phyloP scores from a whole-genome alignment of 306 rosid genomes.

The Psophocarpus tetragonolobus region DNA sequence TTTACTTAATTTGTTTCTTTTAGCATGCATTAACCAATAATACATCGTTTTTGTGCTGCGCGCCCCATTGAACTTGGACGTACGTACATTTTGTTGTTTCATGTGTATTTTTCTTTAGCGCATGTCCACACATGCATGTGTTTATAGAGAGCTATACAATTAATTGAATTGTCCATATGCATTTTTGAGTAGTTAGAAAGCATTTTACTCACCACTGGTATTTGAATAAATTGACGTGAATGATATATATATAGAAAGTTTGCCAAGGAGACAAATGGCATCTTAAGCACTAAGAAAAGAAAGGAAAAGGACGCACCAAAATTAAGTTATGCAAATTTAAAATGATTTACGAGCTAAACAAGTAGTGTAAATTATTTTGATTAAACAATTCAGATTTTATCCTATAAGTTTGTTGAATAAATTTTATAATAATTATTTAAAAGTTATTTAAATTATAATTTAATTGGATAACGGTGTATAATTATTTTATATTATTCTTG shows the following conservation, averaged over 20 bases:
- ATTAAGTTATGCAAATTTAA: neutral
- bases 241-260: neutral
- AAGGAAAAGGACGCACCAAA: neutral
- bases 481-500: no score
- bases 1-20: neutral
- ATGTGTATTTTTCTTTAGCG: neutral
- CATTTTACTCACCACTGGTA: neutral
- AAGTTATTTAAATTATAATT: no score
- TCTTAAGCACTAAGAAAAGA: slow-evolving; percentile 26
- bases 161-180: slow-evolving; percentile 7
- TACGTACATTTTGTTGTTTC: slow-evolving; percentile 34
- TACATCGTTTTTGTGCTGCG: neutral
- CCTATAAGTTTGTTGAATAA: no score
- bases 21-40: neutral
- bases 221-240: slow-evolving; percentile 9
- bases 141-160: neutral
- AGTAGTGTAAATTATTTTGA: no score
- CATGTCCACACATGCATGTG: neutral
- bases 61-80: neutral
- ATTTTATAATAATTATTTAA: no score
- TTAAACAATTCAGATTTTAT: no score
- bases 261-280: neutral
- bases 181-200: neutral
- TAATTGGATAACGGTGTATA: no score
- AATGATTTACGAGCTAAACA: no score